These are phyloP conservation scores for Nakazawaea laoshanensis DNA, from an alignment of 805 yeast genomes.

Conservation along the genomic window DNA sequence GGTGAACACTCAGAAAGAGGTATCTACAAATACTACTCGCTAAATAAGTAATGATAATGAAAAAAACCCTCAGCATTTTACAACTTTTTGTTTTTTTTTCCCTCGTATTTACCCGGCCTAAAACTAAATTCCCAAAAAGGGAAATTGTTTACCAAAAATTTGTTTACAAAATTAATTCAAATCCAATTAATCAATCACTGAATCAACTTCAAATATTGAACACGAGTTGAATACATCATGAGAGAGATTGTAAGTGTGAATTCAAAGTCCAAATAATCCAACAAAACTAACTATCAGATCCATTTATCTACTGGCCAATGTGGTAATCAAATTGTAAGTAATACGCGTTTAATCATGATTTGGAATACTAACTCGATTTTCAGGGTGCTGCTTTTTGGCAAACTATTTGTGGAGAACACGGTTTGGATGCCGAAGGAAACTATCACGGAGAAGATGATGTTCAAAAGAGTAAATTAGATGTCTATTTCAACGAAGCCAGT, in stretches of 20 bases:
- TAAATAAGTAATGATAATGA: constrained; percentile 37
- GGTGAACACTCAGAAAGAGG: constrained; percentile 42
- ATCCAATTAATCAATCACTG: too few species aligned
- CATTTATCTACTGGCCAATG: constrained; percentile 97
- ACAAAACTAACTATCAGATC: constrained; percentile 44
- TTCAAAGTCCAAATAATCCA: too few species aligned
- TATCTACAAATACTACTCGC: constrained; percentile 47
- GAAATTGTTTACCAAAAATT: too few species aligned
- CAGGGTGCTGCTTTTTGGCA: constrained; percentile 93
- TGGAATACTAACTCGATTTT: constrained; percentile 1
- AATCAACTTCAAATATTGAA: too few species aligned
- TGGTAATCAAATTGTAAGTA: constrained; percentile 89
- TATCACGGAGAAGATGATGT: constrained; percentile 53
- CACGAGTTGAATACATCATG: too few species aligned
- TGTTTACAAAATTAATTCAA: too few species aligned
- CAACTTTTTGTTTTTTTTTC: too few species aligned
- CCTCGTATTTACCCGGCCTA: too few species aligned
- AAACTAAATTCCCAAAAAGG: too few species aligned
- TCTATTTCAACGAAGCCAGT: constrained; percentile 81
- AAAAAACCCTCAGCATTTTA: too few species aligned
- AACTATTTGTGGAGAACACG: constrained; percentile 84
- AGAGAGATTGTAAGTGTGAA: constrained; percentile 9
- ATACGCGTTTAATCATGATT: not conserved
- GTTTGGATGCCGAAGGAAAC: constrained; percentile 66
- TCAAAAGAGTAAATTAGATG: constrained; percentile 51